Conservation (phyloP, 306 rosid species). For the Cercis canadensis region DNA sequence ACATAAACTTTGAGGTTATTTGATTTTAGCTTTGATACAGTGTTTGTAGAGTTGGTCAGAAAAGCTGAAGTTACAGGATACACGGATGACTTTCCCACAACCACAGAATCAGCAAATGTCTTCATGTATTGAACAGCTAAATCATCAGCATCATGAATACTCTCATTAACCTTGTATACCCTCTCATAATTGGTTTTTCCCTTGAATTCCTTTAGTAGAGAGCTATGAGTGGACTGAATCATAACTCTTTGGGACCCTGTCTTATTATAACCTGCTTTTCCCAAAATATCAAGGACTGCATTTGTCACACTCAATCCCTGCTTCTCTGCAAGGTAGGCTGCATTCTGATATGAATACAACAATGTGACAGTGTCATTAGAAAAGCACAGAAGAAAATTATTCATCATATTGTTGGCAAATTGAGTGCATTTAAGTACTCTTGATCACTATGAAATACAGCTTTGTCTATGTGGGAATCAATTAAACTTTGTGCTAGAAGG, state of each 20-base stretch:
- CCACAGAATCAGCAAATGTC: slow-evolving; percentile 77
- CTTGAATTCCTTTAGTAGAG: slow-evolving; percentile 66
- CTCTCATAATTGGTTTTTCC: slow-evolving; percentile 57
- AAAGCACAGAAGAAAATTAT: slow-evolving; percentile 7
- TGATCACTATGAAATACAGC: slow-evolving; percentile 8
- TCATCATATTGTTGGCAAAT: not conserved
- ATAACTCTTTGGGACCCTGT: slow-evolving; percentile 49
- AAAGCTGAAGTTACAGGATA: slow-evolving; percentile 48
- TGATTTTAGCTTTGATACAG: slow-evolving; percentile 50
- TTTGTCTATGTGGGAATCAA: slow-evolving; percentile 16
- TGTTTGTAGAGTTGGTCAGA: slow-evolving; percentile 46
- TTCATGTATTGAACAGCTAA: slow-evolving; percentile 63
- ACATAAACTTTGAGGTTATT: slow-evolving; percentile 68
- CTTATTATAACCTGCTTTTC: slow-evolving; percentile 63
- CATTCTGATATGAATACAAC: slow-evolving; percentile 58
- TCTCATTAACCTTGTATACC: slow-evolving; percentile 69
- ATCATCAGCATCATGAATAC: slow-evolving; percentile 43
- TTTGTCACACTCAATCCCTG: slow-evolving; percentile 50
- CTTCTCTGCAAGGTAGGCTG: slow-evolving; percentile 68
- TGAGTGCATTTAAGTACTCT: not conserved
- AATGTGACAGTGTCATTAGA: slow-evolving; percentile 12
- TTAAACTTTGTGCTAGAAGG: slow-evolving; percentile 10
- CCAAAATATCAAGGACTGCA: slow-evolving; percentile 56
- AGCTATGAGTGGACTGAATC: slow-evolving; percentile 76
- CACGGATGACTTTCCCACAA: slow-evolving; percentile 64